phyloP scores from a whole-genome alignment of 164 flowering plant species.

The Umbellularia californica region DNA sequence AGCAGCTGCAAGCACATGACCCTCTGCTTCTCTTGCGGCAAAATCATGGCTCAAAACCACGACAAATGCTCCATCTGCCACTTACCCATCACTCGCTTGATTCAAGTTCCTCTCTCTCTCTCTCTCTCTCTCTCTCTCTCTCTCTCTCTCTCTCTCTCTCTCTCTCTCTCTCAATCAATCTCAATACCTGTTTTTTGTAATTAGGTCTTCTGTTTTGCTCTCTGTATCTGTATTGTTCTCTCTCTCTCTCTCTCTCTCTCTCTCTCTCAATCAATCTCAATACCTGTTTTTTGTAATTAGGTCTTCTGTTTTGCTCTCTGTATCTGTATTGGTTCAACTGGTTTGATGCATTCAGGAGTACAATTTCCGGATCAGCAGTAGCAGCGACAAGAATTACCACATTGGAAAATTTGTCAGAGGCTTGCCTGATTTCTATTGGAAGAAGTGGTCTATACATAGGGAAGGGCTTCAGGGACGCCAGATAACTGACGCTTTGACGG shows the following conservation, averaged over 20 bases:
- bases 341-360: conserved; percentile 49
- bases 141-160: background rate
- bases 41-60: conserved; percentile 59
- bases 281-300: too few species aligned
- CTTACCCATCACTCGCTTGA: conserved; percentile 55
- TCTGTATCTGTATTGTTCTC: too few species aligned
- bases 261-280: background rate
- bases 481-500: conserved; percentile 15
- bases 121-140: conserved; percentile 3
- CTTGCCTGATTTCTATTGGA: conserved; percentile 77
- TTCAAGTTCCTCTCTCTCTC: conserved; percentile 41
- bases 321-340: too few species aligned
- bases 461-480: conserved; percentile 91
- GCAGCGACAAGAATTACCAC: conserved; percentile 65
- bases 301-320: too few species aligned
- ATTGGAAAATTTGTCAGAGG: conserved; percentile 82
- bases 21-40: conserved; percentile 79
- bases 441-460: conserved; percentile 79
- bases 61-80: conserved; percentile 78
- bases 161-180: background rate
- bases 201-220: too few species aligned
- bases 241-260: background rate
- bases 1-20: conserved; percentile 98
- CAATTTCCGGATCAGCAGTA: conserved; percentile 64
- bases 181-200: too few species aligned